These are phyloP conservation scores for Prunella vulgaris DNA, from an alignment of 257 asterid species.

Conservation along the genomic window DNA sequence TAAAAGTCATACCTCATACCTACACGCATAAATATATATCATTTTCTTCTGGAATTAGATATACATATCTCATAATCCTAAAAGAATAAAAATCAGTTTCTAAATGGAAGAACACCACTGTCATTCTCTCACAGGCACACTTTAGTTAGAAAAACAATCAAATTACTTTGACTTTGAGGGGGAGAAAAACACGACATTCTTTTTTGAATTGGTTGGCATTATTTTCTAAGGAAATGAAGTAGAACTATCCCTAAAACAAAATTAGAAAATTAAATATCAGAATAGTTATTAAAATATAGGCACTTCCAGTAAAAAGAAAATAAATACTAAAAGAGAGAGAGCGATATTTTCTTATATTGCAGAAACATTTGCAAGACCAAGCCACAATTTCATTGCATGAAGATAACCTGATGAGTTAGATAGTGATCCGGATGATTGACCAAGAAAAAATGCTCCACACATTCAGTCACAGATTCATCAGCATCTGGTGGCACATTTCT, in stretches of 20 bases:
- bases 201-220: background rate
- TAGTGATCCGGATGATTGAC: constrained; percentile 92
- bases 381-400: background rate
- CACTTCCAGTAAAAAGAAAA: background rate
- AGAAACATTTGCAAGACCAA: background rate
- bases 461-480: constrained; percentile 80
- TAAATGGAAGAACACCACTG: background rate
- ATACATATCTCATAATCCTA: background rate
- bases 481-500: constrained; percentile 86
- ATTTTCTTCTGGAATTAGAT: background rate
- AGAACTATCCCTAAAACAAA: background rate
- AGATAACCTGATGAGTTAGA: constrained; percentile 78
- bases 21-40: background rate
- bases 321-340: background rate
- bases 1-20: background rate
- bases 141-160: background rate
- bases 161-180: background rate
- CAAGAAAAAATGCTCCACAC: constrained; percentile 90
- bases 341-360: background rate
- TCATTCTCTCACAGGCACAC: constrained; percentile 4
- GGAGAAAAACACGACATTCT: too few species aligned
- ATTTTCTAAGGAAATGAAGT: background rate
- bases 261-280: background rate
- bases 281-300: background rate
- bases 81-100: background rate